Conservation (phyloP, 2,329 filamentous ascomycete species). For the Thyridium curvatum region DNA sequence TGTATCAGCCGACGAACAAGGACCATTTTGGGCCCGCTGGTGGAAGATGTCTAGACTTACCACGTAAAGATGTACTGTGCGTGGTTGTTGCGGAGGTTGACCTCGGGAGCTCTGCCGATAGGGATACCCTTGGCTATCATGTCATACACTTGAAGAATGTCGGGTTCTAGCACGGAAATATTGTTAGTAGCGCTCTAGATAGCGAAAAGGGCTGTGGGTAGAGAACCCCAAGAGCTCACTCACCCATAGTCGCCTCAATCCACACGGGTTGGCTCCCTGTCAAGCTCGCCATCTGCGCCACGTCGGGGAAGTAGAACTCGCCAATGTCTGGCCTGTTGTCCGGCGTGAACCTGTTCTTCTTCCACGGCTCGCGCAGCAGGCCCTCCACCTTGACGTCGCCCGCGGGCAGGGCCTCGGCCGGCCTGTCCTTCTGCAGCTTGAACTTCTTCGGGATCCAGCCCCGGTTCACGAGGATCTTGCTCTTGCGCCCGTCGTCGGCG, state of each 20-base stretch:
- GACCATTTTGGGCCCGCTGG: not conserved
- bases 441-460: conserved; percentile 86
- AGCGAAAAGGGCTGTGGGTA: too few relatives aligned
- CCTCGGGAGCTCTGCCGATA: conserved; percentile 80
- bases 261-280: conserved; percentile 83
- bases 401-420: conserved; percentile 58
- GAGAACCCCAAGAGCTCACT: conserved; percentile 13
- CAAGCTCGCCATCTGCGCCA: conserved; percentile 80
- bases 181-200: not conserved
- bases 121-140: conserved; percentile 77
- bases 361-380: conserved; percentile 80
- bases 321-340: conserved; percentile 76
- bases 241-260: conserved; percentile 95
- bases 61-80: conserved; percentile 98
- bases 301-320: conserved; percentile 93
- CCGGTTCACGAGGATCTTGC: conserved; percentile 71
- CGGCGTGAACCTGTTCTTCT: conserved; percentile 97
- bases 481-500: conserved; percentile 35
- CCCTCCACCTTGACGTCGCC: conserved; percentile 78
- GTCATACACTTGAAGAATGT: conserved; percentile 69
- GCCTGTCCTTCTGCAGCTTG: conserved; percentile 54
- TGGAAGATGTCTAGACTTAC: conserved; percentile 44
- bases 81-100: conserved; percentile 94
- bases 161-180: conserved; percentile 56
- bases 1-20: conserved; percentile 6